Evolutionary conservation across 2,329 filamentous ascomycete species (phyloP), one percentile per base, ranked within the genome.

Genomic region (Hypoxylon sp.): DNA sequence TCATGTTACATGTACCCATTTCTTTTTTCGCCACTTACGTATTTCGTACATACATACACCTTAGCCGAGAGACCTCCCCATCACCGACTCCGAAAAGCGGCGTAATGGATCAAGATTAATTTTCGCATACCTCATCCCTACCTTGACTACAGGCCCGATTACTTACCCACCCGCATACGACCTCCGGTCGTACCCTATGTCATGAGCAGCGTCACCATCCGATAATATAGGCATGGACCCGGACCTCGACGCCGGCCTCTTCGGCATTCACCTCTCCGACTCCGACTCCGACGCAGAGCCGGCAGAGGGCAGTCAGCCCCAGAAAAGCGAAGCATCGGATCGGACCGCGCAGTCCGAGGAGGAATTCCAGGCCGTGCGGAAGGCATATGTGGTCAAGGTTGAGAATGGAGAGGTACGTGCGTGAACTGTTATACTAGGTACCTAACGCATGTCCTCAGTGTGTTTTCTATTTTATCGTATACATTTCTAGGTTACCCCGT

Each of bases 341-440:
- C 67, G 74, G 51, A 67, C 65, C 7, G 72, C 63, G 0, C 84
- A 86, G 71, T 80, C 84, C 0, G 83, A 86, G 62, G 80, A 79
- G 15, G 79, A 80, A 1, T 87, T 85, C 67, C 79, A 79, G 64
- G 76, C 73, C 4, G 76, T 87, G 2, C 81, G 79, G 71, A 72
- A 69, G 4, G 74, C 69, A 1, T 87, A 87, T 60, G 68, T 67
- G 15, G 77, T 77, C 20, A 86, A 84, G 67, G 70, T 85, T 37
- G 84, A 87, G 70, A 84, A 87, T 62, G 85, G 85, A 60, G 76
- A 87, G 68, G 85, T 86, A 71, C 65, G 78, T 72, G 50, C 11
- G 30, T 13, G 10, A n/a, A n/a, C n/a, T n/a, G n/a, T n/a, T n/a
- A n/a, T n/a, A n/a, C n/a, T n/a, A n/a, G n/a, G n/a, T n/a, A n/a